Conservation (phyloP, 2,329 filamentous ascomycete genomes). For the Fonsecaea monophora region DNA sequence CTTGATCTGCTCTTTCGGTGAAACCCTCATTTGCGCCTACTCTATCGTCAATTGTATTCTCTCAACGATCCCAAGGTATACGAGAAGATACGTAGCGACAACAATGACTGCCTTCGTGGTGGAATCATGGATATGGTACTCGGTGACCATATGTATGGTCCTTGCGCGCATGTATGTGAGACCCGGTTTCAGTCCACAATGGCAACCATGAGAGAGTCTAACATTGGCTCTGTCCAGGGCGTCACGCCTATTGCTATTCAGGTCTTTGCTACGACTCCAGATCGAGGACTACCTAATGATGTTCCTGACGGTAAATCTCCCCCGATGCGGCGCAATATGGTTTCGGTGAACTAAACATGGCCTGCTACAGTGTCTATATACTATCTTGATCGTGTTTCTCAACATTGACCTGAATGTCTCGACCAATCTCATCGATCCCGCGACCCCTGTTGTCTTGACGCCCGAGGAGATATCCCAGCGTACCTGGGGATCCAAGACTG, state of each 20-base stretch:
- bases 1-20: constrained; percentile 4
- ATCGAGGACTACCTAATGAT: constrained; percentile 66
- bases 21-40: not conserved
- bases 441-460: constrained; percentile 53
- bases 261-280: constrained; percentile 49
- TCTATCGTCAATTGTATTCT: constrained; percentile 13
- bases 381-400: constrained; percentile 53
- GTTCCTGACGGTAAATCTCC: constrained; percentile 51
- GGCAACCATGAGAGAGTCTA: not conserved
- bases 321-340: not conserved
- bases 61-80: not conserved
- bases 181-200: not conserved
- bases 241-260: constrained; percentile 36
- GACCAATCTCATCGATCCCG: constrained; percentile 55
- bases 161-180: constrained; percentile 35
- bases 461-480: constrained; percentile 51
- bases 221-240: constrained; percentile 16
- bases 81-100: not conserved
- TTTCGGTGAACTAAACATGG: not conserved
- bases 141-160: constrained; percentile 35
- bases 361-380: constrained; percentile 44
- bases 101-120: constrained; percentile 37
- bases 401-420: constrained; percentile 52
- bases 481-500: constrained; percentile 62
- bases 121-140: constrained; percentile 42